Conservation (phyloP, 2,329 filamentous ascomycete genomes). For the Fusarium temperatum region DNA sequence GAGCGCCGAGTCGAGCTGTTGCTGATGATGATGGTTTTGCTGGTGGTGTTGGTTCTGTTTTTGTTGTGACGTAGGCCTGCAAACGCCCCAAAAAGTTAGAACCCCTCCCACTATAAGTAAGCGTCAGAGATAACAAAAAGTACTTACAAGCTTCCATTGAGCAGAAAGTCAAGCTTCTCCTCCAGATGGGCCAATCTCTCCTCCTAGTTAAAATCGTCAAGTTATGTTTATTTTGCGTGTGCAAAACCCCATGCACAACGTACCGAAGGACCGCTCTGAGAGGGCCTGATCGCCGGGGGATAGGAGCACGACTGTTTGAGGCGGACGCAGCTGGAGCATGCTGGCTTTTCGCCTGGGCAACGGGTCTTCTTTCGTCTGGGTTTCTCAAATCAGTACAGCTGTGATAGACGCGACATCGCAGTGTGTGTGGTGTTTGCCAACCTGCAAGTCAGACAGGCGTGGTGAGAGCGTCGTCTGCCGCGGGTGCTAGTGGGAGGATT, state of each 20-base stretch:
- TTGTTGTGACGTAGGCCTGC: constrained; percentile 40
- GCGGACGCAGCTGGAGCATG: constrained; percentile 60
- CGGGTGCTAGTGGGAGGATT: constrained; percentile 33
- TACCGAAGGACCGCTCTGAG: constrained; percentile 57
- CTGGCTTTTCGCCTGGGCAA: constrained; percentile 61
- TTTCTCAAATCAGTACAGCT: neutral
- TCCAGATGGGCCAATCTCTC: constrained; percentile 61
- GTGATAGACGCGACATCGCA: neutral
- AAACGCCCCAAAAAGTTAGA: constrained; percentile 41
- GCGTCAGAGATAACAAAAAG: neutral
- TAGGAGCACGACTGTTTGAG: constrained; percentile 59
- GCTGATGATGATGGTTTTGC: constrained; percentile 5
- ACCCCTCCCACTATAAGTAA: constrained; percentile 18
- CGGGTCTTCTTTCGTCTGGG: constrained; percentile 59
- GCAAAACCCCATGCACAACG: constrained; percentile 28
- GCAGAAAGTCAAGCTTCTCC: constrained; percentile 61
- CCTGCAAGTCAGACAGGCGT: constrained; percentile 60
- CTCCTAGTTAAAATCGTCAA: constrained; percentile 50
- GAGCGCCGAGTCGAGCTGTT: constrained; percentile 38
- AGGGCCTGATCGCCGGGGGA: constrained; percentile 48
- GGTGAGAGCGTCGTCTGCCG: constrained; percentile 52
- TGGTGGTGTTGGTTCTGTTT: constrained; percentile 19
- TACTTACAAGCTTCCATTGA: constrained; percentile 52
- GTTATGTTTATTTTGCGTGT: constrained; percentile 1
- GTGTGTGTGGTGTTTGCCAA: constrained; percentile 35